Conservation (phyloP, 2,329 filamentous ascomycete genomes). For the Ophiostoma himal-ulmi region DNA sequence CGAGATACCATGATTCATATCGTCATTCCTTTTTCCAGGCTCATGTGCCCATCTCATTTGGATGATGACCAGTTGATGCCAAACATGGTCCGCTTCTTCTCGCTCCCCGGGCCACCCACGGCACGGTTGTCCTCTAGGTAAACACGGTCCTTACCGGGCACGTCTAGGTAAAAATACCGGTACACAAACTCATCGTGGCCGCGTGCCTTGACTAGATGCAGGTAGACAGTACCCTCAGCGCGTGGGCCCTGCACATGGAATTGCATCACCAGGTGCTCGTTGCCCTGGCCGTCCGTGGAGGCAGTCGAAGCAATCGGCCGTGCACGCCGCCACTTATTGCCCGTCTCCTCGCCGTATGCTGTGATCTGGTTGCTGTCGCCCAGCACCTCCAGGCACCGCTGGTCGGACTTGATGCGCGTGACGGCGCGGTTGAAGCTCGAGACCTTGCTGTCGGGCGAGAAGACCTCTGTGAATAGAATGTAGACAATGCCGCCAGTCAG, state of each 20-base stretch:
- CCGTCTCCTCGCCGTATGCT: conserved; percentile 74
- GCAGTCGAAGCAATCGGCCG: conserved; percentile 58
- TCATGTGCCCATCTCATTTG: not conserved
- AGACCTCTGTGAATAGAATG: conserved; percentile 74
- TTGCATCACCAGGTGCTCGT: conserved; percentile 75
- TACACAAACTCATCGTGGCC: conserved; percentile 68
- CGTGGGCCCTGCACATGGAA: conserved; percentile 80
- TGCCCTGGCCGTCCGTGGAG: conserved; percentile 66
- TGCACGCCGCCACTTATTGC: conserved; percentile 71
- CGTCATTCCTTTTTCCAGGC: not conserved
- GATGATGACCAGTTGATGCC: conserved; percentile 51
- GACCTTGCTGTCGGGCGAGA: conserved; percentile 78
- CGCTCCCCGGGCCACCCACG: conserved; percentile 25
- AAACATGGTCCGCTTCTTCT: conserved; percentile 49
- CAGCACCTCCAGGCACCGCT: conserved; percentile 64
- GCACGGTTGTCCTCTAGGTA: conserved; percentile 53
- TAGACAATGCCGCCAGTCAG: conserved; percentile 74
- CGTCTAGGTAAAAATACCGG: conserved; percentile 71
- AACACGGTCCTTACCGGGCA: conserved; percentile 62
- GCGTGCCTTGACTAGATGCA: conserved; percentile 69
- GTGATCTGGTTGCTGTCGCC: conserved; percentile 69
- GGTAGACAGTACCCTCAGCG: conserved; percentile 64
- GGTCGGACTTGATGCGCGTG: conserved; percentile 67
- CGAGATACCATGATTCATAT: not conserved
- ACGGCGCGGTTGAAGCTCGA: conserved; percentile 84